These are phyloP conservation scores for Dactylellina leptospora DNA, from an alignment of 2,329 filamentous ascomycete species.

Conservation along the genomic window DNA sequence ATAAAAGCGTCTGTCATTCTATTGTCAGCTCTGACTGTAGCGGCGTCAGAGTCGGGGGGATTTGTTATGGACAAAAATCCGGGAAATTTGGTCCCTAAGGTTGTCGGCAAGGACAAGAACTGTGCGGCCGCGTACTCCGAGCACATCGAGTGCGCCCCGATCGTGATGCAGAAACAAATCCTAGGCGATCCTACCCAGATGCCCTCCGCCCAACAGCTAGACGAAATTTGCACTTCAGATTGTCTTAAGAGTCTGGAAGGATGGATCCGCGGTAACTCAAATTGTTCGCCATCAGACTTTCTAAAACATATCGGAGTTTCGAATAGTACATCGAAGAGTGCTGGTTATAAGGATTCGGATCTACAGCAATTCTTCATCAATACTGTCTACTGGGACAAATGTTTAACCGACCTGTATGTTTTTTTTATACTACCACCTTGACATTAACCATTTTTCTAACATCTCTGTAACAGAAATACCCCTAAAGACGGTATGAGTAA, in stretches of 20 bases:
- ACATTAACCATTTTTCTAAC: background rate
- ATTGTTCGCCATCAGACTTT: slow-evolving; percentile 10
- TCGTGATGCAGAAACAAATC: slow-evolving; percentile 17
- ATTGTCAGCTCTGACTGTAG: slow-evolving; percentile 15
- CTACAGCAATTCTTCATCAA: slow-evolving; percentile 43
- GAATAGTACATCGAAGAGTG: slow-evolving; percentile 18
- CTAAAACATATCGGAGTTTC: slow-evolving; percentile 19
- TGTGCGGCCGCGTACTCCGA: slow-evolving; percentile 22
- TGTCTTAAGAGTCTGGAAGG: slow-evolving; percentile 31
- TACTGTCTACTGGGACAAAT: slow-evolving; percentile 43
- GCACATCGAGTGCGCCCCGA: slow-evolving; percentile 14
- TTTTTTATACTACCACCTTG: background rate
- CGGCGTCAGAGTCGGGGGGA: slow-evolving; percentile 8
- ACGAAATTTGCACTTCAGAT: slow-evolving; percentile 21
- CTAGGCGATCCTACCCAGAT: slow-evolving; percentile 8
- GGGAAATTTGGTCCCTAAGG: slow-evolving; percentile 23
- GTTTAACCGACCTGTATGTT: slow-evolving; percentile 36
- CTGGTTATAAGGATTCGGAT: slow-evolving; percentile 23
- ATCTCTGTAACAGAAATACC: slow-evolving; percentile 4
- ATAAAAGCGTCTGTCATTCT: slow-evolving; percentile 21
- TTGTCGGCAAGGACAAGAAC: slow-evolving; percentile 10
- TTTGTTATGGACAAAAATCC: slow-evolving; percentile 31
- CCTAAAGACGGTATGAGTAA: slow-evolving; percentile 32
- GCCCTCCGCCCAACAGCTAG: slow-evolving; percentile 10
- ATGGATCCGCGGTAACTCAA: slow-evolving; percentile 29